phyloP scores from a whole-genome alignment of 164 flowering plant species.

The Dillenia turbinata region DNA sequence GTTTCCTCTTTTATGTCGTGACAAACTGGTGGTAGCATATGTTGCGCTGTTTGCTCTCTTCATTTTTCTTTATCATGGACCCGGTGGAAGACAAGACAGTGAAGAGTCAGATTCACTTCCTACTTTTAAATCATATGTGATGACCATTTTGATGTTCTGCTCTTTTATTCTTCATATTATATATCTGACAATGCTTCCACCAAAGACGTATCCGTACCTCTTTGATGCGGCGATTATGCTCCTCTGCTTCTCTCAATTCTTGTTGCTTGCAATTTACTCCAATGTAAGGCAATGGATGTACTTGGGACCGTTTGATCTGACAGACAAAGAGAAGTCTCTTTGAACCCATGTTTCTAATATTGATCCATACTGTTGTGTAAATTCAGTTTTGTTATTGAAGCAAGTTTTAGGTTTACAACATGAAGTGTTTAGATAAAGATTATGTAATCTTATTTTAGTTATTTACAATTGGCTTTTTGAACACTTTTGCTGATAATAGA shows the following conservation, averaged over 20 bases:
- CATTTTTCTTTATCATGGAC: conserved; percentile 40
- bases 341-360: too few species aligned
- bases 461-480: too few species aligned
- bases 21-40: conserved; percentile 64
- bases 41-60: conserved; percentile 49
- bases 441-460: too few species aligned
- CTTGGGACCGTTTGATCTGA: conserved; percentile 8
- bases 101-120: conserved; percentile 6
- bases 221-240: conserved; percentile 86
- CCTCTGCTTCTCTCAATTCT: conserved; percentile 69
- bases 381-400: too few species aligned
- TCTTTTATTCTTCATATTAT: conserved; percentile 56
- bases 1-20: conserved; percentile 86
- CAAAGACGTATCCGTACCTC: conserved; percentile 71
- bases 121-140: conserved; percentile 11
- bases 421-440: too few species aligned
- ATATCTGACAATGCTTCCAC: conserved; percentile 60
- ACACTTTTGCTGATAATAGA: too few species aligned
- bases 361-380: too few species aligned
- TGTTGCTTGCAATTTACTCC: conserved; percentile 37
- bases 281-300: conserved; percentile 66
- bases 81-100: conserved; percentile 24
- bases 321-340: conserved; percentile 22
- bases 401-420: too few species aligned
- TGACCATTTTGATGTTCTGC: conserved; percentile 25